Base-by-base conservation (phyloP, 495 filamentous ascomycete species). In the Achaetomiella virescens region DNA sequence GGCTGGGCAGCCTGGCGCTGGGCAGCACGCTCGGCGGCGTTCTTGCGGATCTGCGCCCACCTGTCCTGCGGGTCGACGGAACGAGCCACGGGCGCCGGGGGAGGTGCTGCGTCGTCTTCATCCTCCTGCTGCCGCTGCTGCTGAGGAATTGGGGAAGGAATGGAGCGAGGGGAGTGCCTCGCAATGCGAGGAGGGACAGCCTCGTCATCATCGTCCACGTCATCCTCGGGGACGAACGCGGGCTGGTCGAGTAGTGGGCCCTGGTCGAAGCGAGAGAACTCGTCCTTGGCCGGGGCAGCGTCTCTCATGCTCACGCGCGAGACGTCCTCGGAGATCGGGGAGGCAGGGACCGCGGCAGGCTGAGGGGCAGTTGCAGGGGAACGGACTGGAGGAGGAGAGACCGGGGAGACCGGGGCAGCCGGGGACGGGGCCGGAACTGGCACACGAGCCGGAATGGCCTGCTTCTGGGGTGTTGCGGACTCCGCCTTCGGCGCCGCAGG, bases 1-100 rank as follows among this genome's bases (percentile, higher is more conserved):
- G 59, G 48, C 61, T 88, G 48, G 31, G n/a, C 85, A 15, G 76
- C 76, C 42, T 77, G 74, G 40, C 79, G 72, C 48, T 69, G 69
- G 9, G 83, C 81, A 24, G 82, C 85, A 12, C 90, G 80, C 64
- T 92, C 87, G 7, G 88, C 90, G 11, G 93, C 93, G 59, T 96
- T 97, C 79, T 90, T 91, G 55, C 90, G 79, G 55, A 97, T 96
- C 74, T 95, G 89, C 3, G 91, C 92, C 93, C 93, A 98, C 36
- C 91, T 83, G 64, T 92, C 88, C 50, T 84, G 77, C 27, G 67
- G 51, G 66, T 76, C 54, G 69, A 77, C 50, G 67, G 58, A 36
- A 3, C 27, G 36, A 41, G 37, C 20, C 20, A 43, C 47, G 3
- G 41, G 40, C 4, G 55, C 55, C 35, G 55, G 48, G 21, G 48